Evolutionary conservation across 78 protist genomes (phyloP), one percentile per base, ranked within the genome.

Genomic region (Dictyostelium firmibasis): DNA sequence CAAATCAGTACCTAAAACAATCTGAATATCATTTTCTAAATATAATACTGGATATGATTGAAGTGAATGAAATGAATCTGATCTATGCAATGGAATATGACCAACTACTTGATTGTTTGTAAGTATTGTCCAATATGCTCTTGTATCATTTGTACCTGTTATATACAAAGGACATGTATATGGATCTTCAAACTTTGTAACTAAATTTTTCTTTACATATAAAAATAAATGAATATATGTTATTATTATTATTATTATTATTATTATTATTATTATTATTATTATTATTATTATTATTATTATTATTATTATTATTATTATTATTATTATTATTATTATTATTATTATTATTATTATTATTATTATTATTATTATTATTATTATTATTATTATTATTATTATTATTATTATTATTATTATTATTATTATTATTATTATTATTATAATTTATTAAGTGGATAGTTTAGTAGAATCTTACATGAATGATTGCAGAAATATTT

Each of bases 81-180:
- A 87, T 78, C 93, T 31, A 27, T 87, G 93, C 8, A 87, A 41
- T 43, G 93, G 93, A 18, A 87, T 87, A 62, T 87, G 93, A 18
- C 85, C 86, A 18, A 43, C 41, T 6, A 87, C 72, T 27, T 27
- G 36, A 10, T 86, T 50, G 16, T 81, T 41, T 23, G 67, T 16
- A 25, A 84, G 79, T 11, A 87, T 36, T 18, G 85, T 87, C 86
- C 85, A 87, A 47, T 57, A 87, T 79, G 93, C 93, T 20, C 74
- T 78, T 25, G 81, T 60, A 43, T 79, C 93, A 78, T 78, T 87
- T 14, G 85, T 36, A 16, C 93, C 93, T 64, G 86, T 87, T 18
- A 87, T 87, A 79, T 87, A 87, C 18, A 87, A 64, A 6, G 93
- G 93, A 23, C 85, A 78, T 13, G 72, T 36, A 79, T 87, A 87